Base-by-base conservation (phyloP, 257 asterid species). In the Penstemon barbatus region DNA sequence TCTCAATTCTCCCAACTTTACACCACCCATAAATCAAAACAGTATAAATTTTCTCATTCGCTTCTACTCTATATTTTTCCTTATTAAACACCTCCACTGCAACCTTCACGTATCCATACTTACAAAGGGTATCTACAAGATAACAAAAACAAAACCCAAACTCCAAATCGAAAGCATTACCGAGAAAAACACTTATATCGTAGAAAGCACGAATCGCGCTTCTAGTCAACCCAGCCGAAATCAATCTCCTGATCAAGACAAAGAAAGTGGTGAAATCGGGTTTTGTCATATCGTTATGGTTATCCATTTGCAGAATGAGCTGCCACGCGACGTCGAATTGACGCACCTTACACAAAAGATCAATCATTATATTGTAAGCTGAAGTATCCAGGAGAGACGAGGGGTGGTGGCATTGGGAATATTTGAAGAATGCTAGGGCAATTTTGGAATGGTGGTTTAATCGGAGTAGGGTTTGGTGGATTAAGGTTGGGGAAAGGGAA, bases 301-400 rank as follows among this genome's bases (percentile, higher is more conserved):
- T 72, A 49, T 91, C 95, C 97, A 91, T 91, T 52, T 85, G 76
- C 43, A 86, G 40, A 56, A 89, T 80, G 45, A 87, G 81, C 78
- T 92, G 89, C 98, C 98, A 92, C 0, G 91, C 95, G 8, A 70
- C 97, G 9, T 92, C 98, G 7, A 86, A 92, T 61, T 92, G 98
- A 57, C 84, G 91, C 65, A 89, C 98, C 71, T 71, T 87, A 77
- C 90, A 82, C 73, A 89, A 57, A 51, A 83, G 80, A 71, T 89
- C 95, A 19, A 89, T 82, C 19, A 92, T 68, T 18, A 89, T 71
- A 73, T 89, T 86, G 81, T 86, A 87, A 4, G 95, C 79, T 3
- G 84, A 74, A 10, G 94, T 78, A 73, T 89, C 95, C 37, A 80
- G 76, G 4, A 71, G 75, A 33, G 43, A 61, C 15, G 73, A 75